Evolutionary conservation across 495 filamentous ascomycete genomes (phyloP).

Genomic region (Trichoderma gamsii): DNA sequence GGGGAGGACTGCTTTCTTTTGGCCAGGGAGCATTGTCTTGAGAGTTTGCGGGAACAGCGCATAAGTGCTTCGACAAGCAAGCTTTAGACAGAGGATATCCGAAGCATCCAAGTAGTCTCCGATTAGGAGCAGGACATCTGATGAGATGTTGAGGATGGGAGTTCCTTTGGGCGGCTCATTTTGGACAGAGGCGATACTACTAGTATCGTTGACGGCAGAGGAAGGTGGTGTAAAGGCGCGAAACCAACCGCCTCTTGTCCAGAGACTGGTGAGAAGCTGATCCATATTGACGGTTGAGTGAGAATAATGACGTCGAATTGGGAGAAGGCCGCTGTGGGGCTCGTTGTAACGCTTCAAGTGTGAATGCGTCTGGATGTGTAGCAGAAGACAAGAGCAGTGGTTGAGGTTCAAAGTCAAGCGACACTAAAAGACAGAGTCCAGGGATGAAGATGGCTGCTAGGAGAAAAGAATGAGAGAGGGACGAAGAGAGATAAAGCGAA

Average conservation of each 20-base stretch:
- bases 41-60: neutral
- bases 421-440: no score
- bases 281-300: neutral
- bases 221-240: slow-evolving; percentile 9
- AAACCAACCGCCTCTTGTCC: slow-evolving; percentile 6
- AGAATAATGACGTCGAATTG: neutral
- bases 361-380: neutral
- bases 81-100: neutral
- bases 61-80: slow-evolving; percentile 3
- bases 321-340: neutral
- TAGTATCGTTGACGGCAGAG: neutral
- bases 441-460: neutral
- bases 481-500: neutral
- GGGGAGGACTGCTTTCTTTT: neutral
- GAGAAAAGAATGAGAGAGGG: neutral
- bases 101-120: neutral
- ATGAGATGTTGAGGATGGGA: slow-evolving; percentile 9
- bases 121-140: slow-evolving; percentile 6
- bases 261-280: slow-evolving; percentile 11
- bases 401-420: neutral
- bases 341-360: no score
- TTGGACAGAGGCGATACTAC: neutral
- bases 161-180: neutral
- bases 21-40: neutral
- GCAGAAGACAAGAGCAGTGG: neutral